A percentile compares a stretch with the other conserved stretches of the same genome.
Conservation (phyloP, 345 rosid species). For the Ceriops tagal region DNA sequence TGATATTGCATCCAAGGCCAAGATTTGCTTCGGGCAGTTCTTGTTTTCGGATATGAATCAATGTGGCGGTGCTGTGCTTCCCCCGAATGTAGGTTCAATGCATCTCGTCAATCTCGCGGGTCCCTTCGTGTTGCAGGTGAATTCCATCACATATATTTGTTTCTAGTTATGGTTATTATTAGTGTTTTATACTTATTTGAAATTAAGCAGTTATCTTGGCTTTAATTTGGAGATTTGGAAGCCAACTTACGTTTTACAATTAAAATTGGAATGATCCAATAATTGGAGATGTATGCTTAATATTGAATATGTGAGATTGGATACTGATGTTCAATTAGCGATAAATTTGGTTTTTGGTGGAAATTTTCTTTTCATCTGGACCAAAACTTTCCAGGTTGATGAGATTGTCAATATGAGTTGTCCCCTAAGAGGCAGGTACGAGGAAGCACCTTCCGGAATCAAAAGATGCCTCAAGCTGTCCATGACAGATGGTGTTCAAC, state of each 20-base stretch:
- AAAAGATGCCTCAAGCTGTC: constrained; percentile 91
- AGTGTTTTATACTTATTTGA: background rate
- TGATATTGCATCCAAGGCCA: constrained; percentile 53
- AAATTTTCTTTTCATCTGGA: background rate
- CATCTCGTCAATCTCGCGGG: constrained; percentile 73
- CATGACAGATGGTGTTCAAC: constrained; percentile 91
- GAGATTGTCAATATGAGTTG: constrained; percentile 80
- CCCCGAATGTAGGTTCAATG: constrained; percentile 57
- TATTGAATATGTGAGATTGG: no score
- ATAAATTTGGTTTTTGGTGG: background rate
- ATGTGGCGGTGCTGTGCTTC: constrained; percentile 77
- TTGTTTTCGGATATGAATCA: constrained; percentile 77
- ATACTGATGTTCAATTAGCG: no score
- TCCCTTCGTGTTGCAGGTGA: constrained; percentile 85
- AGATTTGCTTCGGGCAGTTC: constrained; percentile 71
- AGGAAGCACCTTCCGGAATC: constrained; percentile 58
- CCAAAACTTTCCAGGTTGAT: constrained; percentile 58
- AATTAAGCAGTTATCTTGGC: background rate
- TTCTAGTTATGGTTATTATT: background rate
- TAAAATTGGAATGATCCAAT: no score
- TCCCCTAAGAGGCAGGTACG: constrained; percentile 71
- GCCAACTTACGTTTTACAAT: no score
- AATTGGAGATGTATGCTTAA: no score
- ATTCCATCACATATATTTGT: background rate
- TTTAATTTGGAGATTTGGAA: no score